Base-by-base conservation (phyloP, 208 protist genomes). In the Trypanosoma platydactyli region DNA sequence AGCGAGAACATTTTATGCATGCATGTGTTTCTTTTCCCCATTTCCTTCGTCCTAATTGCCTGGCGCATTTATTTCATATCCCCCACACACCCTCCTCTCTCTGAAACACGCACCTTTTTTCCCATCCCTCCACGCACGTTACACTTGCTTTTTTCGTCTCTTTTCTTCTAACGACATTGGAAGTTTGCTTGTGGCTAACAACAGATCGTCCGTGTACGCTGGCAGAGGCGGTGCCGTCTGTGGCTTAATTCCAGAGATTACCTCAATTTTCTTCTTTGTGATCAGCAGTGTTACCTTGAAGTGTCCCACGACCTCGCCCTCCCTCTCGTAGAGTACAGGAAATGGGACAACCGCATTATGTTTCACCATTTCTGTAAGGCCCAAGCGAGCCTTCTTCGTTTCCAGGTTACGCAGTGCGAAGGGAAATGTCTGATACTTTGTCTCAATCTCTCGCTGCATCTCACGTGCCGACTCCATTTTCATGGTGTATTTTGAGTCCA, bases 381-480 rank as follows among this genome's bases (percentile, higher is more conserved):
- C 98, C 30, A 99, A 79, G 51, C 93, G 89, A 22, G 88, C 94
- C 59, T 89, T 94, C 80, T 98, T 98, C 40, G 92, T 83, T 73
- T 99, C 97, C 64, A 97, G 56, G 54, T 90, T 94, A 49, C 94
- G 86, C 20, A 98, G 71, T 29, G 94, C 91, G 73, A 99, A 99
- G 52, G 98, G 98, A 71, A 99, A 97, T 24, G 94, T 97, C 27
- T 80, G 69, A 81, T 93, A 99, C 68, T 94, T 93, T 35, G 78
- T 59, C 74, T 98, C 96, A 68, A 99, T 96, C 68, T 99, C 95
- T 60, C 88, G 91, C 63, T 98, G 88, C 54, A 99, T 76, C 63
- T 97, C 89, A 64, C 94, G 91, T 13, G 98, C 94, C 56, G 97
- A 92, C 80, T 99, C 97, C 90, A 99, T 91, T 93, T 99, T 99